Evolutionary conservation across 495 filamentous ascomycete genomes (phyloP).

Genomic region (Rhizodiscina lignyota): DNA sequence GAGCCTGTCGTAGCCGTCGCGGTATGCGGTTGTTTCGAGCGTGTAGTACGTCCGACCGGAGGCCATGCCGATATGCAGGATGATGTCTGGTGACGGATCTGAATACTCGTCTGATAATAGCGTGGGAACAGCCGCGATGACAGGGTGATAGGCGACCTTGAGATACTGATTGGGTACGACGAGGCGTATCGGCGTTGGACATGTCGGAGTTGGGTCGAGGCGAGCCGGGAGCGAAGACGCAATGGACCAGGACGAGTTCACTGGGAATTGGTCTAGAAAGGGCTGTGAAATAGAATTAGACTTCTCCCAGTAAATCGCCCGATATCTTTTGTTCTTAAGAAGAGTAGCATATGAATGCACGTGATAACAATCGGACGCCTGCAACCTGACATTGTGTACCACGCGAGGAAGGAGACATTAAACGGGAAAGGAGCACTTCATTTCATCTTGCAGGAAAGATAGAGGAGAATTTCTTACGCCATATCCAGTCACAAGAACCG

Average conservation of each 20-base stretch:
- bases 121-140: slow-evolving; percentile 41
- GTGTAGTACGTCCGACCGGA: slow-evolving; percentile 49
- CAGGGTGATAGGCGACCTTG: slow-evolving; percentile 48
- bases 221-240: slow-evolving; percentile 14
- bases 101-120: slow-evolving; percentile 28
- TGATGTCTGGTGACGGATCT: slow-evolving; percentile 38
- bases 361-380: not conserved
- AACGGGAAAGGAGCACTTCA: not conserved
- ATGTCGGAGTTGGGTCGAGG: slow-evolving; percentile 4
- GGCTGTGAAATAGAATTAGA: too few relatives aligned
- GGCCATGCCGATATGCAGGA: slow-evolving; percentile 72
- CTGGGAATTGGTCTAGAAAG: slow-evolving; percentile 9
- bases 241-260: slow-evolving; percentile 17
- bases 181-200: slow-evolving; percentile 33
- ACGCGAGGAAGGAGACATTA: not conserved
- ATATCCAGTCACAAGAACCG: slow-evolving; percentile 19
- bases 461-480: slow-evolving; percentile 10
- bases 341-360: not conserved
- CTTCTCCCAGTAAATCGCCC: too few relatives aligned
- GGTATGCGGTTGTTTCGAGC: slow-evolving; percentile 52
- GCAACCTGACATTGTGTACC: not conserved
- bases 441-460: not conserved
- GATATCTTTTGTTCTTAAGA: not conserved
- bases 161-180: slow-evolving; percentile 49
- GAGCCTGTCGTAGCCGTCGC: slow-evolving; percentile 59